phyloP scores from a whole-genome alignment of 768 basidiomycete genomes.

The Macrolepiota albuminosa region DNA sequence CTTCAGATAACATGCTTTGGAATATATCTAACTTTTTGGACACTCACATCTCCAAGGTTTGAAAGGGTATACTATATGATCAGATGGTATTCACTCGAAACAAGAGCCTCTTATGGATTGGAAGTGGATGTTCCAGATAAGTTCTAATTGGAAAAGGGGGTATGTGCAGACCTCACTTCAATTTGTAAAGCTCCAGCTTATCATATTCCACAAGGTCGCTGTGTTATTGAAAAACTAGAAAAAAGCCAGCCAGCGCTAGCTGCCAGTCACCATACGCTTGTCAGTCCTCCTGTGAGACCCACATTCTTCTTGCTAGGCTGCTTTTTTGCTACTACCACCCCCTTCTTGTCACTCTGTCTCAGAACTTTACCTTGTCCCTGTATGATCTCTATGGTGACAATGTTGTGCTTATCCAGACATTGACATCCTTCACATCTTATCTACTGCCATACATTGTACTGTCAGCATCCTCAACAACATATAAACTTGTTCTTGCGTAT shows the following conservation, averaged over 20 bases:
- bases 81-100: conserved; percentile 43
- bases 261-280: conserved; percentile 1
- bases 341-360: conserved; percentile 66
- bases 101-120: conserved; percentile 50
- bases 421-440: conserved; percentile 74
- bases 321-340: conserved; percentile 61
- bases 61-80: conserved; percentile 52
- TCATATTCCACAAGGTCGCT: conserved; percentile 50
- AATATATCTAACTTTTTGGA: conserved; percentile 63
- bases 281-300: conserved; percentile 20
- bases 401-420: conserved; percentile 56
- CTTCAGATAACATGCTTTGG: conserved; percentile 73
- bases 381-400: conserved; percentile 59
- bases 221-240: conserved; percentile 39
- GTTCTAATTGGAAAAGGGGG: conserved; percentile 77
- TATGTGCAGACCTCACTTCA: conserved; percentile 24
- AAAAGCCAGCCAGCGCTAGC: not conserved
- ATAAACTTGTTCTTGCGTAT: conserved; percentile 74
- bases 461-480: conserved; percentile 52
- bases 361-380: conserved; percentile 62
- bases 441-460: conserved; percentile 80
- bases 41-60: conserved; percentile 64
- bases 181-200: not conserved
- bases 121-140: conserved; percentile 87
- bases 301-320: conserved; percentile 57